Evolutionary conservation across 139 green algal genomes (phyloP).

Genomic region (Spirogloea muscicola): DNA sequence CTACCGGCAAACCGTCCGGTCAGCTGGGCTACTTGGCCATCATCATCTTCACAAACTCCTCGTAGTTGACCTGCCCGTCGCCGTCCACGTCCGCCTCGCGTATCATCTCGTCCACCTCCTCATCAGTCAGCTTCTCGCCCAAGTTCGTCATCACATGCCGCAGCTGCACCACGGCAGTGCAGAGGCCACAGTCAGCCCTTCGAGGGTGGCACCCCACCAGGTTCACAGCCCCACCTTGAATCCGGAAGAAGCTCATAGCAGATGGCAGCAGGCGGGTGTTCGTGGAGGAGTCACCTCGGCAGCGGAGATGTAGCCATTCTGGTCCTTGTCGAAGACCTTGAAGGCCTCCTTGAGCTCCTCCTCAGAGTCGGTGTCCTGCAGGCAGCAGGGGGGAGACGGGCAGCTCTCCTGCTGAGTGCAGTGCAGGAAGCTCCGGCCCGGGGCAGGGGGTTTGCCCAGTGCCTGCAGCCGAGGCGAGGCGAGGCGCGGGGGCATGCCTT

Average conservation of each 20-base stretch:
- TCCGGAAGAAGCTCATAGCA: neutral
- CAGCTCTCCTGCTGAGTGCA: neutral
- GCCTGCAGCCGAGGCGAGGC: neutral
- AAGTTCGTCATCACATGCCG: constrained; percentile 98
- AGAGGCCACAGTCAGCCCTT: too few species aligned
- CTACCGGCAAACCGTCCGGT: too few species aligned
- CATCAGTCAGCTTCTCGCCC: constrained; percentile 94
- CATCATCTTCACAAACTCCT: constrained; percentile 70
- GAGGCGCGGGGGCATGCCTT: too few species aligned
- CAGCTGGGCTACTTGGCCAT: constrained; percentile 66
- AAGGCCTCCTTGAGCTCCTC: constrained; percentile 98
- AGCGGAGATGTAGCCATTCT: constrained; percentile 97
- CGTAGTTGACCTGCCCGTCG: constrained; percentile 67
- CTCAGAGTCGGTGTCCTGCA: constrained; percentile 76
- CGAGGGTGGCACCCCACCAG: neutral
- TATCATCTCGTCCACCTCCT: constrained; percentile 73
- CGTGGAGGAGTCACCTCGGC: too few species aligned
- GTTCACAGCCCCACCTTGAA: neutral
- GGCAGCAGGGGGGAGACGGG: neutral
- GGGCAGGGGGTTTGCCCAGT: neutral
- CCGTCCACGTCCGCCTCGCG: constrained; percentile 66
- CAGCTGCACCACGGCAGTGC: constrained; percentile 56
- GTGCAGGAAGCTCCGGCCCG: neutral
- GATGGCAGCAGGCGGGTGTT: neutral
- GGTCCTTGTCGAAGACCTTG: constrained; percentile 99